Conservation (phyloP, 1,284 basidiomycete species). For the Ustilago vetiveriae region DNA sequence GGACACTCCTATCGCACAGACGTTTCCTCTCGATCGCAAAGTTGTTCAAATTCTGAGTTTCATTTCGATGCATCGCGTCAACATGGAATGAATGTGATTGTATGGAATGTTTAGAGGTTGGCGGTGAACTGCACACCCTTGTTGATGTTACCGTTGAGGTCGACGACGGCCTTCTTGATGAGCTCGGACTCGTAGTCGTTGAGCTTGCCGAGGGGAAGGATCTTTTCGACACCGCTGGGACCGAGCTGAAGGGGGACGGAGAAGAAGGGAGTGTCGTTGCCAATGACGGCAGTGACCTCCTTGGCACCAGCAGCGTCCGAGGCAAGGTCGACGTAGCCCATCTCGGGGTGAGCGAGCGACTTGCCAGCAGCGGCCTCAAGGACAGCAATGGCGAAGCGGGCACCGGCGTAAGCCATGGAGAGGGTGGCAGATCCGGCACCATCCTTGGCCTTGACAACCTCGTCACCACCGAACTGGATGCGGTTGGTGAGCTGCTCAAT, state of each 20-base stretch:
- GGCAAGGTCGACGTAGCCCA: slow-evolving; percentile 63
- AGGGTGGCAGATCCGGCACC: slow-evolving; percentile 88
- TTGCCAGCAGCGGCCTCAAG: slow-evolving; percentile 62
- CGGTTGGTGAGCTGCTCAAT: slow-evolving; percentile 80
- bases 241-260: slow-evolving; percentile 63
- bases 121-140: slow-evolving; percentile 68
- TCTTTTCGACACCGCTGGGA: slow-evolving; percentile 70
- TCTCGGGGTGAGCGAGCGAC: slow-evolving; percentile 51
- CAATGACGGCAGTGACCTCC: slow-evolving; percentile 55
- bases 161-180: slow-evolving; percentile 70
- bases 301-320: slow-evolving; percentile 59
- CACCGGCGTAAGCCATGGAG: slow-evolving; percentile 83
- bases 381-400: slow-evolving; percentile 59
- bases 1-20: no score
- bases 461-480: slow-evolving; percentile 92
- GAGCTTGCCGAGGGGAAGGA: slow-evolving; percentile 71
- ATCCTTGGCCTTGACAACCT: slow-evolving; percentile 88
- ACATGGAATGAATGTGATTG: no score
- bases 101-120: slow-evolving; percentile 25
- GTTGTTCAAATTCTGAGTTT: no score
- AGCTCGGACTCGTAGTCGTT: slow-evolving; percentile 70
- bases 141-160: slow-evolving; percentile 71
- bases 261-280: slow-evolving; percentile 63
- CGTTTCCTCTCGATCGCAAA: no score
- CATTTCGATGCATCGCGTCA: no score